These are phyloP conservation scores for Candida maltosa DNA, from an alignment of 805 yeast genomes.

Conservation along the genomic window DNA sequence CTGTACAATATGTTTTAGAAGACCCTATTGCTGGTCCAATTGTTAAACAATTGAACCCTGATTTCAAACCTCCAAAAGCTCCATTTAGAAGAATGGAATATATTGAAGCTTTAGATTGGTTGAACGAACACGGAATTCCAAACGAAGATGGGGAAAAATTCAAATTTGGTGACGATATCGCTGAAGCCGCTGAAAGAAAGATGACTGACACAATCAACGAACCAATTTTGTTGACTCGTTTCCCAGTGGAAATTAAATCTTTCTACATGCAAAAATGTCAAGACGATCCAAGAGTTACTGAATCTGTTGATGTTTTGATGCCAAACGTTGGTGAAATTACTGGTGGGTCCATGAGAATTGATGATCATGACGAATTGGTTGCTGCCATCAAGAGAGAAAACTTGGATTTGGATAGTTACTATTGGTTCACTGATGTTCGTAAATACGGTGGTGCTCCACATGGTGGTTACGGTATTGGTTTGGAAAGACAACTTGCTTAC, in stretches of 20 bases:
- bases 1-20: slow-evolving; percentile 72
- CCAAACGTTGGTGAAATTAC: slow-evolving; percentile 99
- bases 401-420: slow-evolving; percentile 77
- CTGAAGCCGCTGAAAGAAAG: slow-evolving; percentile 98
- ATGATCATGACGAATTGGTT: slow-evolving; percentile 72
- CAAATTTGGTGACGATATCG: slow-evolving; percentile 97
- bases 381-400: slow-evolving; percentile 93
- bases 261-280: slow-evolving; percentile 94
- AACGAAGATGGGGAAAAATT: slow-evolving; percentile 93
- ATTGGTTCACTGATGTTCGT: slow-evolving; percentile 95
- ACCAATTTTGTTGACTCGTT: slow-evolving; percentile 87
- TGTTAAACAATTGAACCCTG: slow-evolving; percentile 88
- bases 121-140: slow-evolving; percentile 88
- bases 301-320: slow-evolving; percentile 96
- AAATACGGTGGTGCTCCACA: slow-evolving; percentile 97
- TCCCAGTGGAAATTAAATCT: slow-evolving; percentile 96
- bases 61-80: slow-evolving; percentile 71
- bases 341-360: slow-evolving; percentile 99
- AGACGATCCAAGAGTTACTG: slow-evolving; percentile 93
- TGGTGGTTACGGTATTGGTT: slow-evolving; percentile 98
- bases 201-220: slow-evolving; percentile 94
- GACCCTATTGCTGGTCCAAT: slow-evolving; percentile 93
- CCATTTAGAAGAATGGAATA: slow-evolving; percentile 94
- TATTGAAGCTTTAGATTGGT: slow-evolving; percentile 90
- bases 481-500: slow-evolving; percentile 98